Percentiles rank a stretch among this genome's conserved stretches.
Conservation (phyloP, 352 stramenopile genomes). For the Globisporangium uncinulatum region DNA sequence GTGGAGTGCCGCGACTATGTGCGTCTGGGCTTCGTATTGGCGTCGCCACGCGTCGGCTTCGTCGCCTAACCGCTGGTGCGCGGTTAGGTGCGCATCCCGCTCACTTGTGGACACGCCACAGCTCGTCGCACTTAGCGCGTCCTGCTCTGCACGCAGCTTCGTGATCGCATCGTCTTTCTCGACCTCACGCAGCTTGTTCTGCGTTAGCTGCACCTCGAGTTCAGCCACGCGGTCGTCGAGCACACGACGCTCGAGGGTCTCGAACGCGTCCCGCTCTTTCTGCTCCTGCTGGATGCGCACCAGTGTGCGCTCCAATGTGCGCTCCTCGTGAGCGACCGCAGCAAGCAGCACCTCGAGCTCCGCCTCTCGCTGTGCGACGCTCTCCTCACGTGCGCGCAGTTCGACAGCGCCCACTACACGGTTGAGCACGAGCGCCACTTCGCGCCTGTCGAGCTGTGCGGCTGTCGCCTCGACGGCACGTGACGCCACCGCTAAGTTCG, state of each 20-base stretch:
- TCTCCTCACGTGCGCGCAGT: conserved; percentile 3
- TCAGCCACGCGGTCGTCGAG: conserved; percentile 46
- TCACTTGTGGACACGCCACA: conserved; percentile 20
- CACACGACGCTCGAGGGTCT: conserved; percentile 41
- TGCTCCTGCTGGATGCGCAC: conserved; percentile 12
- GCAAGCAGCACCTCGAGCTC: conserved; percentile 26
- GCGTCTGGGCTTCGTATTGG: conserved; percentile 10
- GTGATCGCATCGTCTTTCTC: conserved; percentile 41
- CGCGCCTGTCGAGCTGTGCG: conserved; percentile 5
- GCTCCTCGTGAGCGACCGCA: conserved; percentile 10
- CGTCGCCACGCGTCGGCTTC: conserved; percentile 19
- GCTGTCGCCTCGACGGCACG: conserved; percentile 1
- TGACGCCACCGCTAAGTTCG: neutral
- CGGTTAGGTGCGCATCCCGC: conserved; percentile 14
- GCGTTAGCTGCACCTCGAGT: conserved; percentile 40
- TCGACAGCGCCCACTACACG: conserved; percentile 35
- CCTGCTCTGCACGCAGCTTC: conserved; percentile 22
- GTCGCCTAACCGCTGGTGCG: conserved; percentile 17
- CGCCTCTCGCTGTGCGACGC: conserved; percentile 1
- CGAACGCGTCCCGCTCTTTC: conserved; percentile 32
- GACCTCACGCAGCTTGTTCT: conserved; percentile 28
- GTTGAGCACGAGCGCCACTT: conserved; percentile 26
- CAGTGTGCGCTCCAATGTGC: conserved; percentile 14
- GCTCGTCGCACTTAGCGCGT: conserved; percentile 18
- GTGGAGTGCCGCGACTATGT: conserved; percentile 15